Base-by-base conservation (phyloP, 202 grass and related monocot genomes). In the Miscanthus sacchariflorus region DNA sequence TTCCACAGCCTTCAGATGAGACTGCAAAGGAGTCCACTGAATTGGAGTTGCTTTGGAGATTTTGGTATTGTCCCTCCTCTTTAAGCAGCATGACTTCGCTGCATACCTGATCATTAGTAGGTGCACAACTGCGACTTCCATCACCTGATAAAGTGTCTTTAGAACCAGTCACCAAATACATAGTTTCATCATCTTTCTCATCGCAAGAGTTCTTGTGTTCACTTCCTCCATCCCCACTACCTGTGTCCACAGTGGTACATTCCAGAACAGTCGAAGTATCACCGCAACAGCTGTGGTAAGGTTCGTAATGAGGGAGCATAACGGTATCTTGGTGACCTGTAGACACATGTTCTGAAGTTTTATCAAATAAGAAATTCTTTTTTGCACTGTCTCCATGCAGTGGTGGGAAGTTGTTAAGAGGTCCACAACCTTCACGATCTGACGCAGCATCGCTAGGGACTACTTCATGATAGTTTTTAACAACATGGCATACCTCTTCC, bases 361-460 rank as follows among this genome's bases (percentile, higher is more conserved):
- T 50, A 77, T 52, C 28, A 50, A 64, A 65, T 54, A 73, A 84
- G 54, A 21, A 23, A 54, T 49, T 84, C 56, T 54, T 73, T 35
- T 79, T 54, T 84, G 75, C 30, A 44, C 54, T 12, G 63, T 84
- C 81, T 84, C 68, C 81, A 74, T 79, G 42, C n/a, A 45, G 71
- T 39, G 0, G 28, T 82, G 70, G 40, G 5, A 68, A 82, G 56
- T 68, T 81, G 49, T 18, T 58, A 30, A 56, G 56, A 54, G 79
- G 15, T 21, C 24, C 73, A 63, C 12, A 58, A 8, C 39, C 69
- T 70, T 64, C 73, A 46, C 9, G 39, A 83, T 42, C 21, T 54
- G 54, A 3, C 5, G 15, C 11, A 33, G 36, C 52, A 74, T 74
- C 48, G 4, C 23, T 45, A 19, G 50, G 81, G 23, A 44, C 65